phyloP scores from a whole-genome alignment of 352 stramenopile genomes.

The Globisporangium nodosum region DNA sequence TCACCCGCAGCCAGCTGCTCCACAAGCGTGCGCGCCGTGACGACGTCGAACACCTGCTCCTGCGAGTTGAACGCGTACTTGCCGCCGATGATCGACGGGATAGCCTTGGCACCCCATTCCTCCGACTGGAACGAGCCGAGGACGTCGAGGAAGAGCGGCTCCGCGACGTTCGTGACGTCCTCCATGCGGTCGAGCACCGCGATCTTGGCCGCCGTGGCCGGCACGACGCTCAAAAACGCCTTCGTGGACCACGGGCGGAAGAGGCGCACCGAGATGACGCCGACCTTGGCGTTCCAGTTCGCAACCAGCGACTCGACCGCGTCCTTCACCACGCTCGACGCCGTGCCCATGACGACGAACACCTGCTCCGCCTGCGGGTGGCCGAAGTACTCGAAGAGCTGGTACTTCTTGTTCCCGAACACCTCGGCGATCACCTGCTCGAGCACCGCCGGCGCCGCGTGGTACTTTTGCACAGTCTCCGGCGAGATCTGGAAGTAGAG shows the following conservation, averaged over 20 bases:
- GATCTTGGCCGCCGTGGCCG: conserved; percentile 67
- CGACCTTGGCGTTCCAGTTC: conserved; percentile 82
- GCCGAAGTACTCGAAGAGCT: conserved; percentile 90
- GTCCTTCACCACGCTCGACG: conserved; percentile 84
- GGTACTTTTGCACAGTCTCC: conserved; percentile 81
- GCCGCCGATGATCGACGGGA: conserved; percentile 70
- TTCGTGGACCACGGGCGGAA: conserved; percentile 87
- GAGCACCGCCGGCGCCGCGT: conserved; percentile 53
- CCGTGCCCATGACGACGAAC: conserved; percentile 89
- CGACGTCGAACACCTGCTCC: conserved; percentile 78
- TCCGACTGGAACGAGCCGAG: conserved; percentile 87
- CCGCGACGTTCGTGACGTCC: conserved; percentile 78
- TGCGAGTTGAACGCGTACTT: conserved; percentile 69
- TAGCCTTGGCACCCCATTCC: conserved; percentile 45
- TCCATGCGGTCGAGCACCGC: conserved; percentile 90
- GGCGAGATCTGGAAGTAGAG: conserved; percentile 92
- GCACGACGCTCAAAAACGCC: conserved; percentile 75
- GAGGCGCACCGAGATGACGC: conserved; percentile 86
- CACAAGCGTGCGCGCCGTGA: conserved; percentile 70
- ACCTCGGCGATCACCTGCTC: conserved; percentile 81
- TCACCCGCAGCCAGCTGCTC: conserved; percentile 57
- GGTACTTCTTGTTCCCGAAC: conserved; percentile 76
- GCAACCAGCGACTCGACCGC: conserved; percentile 80
- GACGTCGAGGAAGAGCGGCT: conserved; percentile 91
- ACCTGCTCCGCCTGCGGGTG: conserved; percentile 80